These are phyloP conservation scores for Fusarium heterosporum DNA, from an alignment of 2,329 filamentous ascomycete species.

Conservation along the genomic window DNA sequence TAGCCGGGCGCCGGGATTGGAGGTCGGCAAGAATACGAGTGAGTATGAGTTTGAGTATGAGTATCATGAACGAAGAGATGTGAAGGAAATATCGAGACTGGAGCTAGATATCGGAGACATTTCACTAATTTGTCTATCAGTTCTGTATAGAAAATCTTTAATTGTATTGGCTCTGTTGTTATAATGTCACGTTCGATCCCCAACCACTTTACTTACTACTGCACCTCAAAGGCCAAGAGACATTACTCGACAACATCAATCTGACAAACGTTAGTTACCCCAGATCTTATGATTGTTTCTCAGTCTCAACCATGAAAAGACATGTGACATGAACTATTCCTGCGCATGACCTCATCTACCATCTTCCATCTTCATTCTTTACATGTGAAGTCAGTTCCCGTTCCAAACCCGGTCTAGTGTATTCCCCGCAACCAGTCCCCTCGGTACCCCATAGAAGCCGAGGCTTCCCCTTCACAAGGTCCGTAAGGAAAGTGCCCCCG, in stretches of 20 bases:
- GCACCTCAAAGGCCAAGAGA: slow-evolving; percentile 4
- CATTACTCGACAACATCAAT: slow-evolving; percentile 1
- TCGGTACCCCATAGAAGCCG: slow-evolving; percentile 49
- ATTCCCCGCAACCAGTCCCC: slow-evolving; percentile 44
- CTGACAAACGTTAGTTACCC: slow-evolving; percentile 14
- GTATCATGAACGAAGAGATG: neutral
- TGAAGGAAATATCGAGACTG: neutral
- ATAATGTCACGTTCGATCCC: neutral
- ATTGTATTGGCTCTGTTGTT: neutral
- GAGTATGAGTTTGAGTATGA: too few relatives aligned
- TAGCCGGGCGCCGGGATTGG: slow-evolving; percentile 39
- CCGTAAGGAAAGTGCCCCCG: slow-evolving; percentile 22
- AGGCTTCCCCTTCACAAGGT: slow-evolving; percentile 47
- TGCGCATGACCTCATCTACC: slow-evolving; percentile 48
- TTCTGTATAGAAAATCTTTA: neutral
- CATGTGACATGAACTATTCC: slow-evolving; percentile 37
- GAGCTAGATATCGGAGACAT: neutral
- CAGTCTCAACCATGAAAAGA: neutral
- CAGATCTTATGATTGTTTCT: slow-evolving; percentile 13
- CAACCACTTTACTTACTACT: neutral
- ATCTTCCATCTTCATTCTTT: slow-evolving; percentile 18
- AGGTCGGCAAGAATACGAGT: slow-evolving; percentile 37
- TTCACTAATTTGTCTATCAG: neutral
- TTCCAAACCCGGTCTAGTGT: slow-evolving; percentile 44
- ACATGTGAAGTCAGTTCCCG: slow-evolving; percentile 48